These are phyloP conservation scores for Silybum marianum DNA, from an alignment of 129 eudicot species.

Conservation along the genomic window DNA sequence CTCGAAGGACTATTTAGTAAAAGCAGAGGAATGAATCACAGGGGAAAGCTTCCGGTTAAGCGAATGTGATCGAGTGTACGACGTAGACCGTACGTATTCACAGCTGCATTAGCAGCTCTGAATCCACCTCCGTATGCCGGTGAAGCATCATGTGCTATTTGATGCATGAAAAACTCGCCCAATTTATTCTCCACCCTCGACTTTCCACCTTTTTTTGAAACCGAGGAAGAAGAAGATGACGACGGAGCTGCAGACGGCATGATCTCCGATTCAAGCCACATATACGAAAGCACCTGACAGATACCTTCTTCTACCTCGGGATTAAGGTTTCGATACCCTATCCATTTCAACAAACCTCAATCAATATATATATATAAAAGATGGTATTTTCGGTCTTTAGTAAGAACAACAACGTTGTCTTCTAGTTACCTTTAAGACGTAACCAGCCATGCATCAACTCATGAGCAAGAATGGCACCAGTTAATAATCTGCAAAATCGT, in stretches of 20 bases:
- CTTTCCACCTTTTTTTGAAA: constrained; percentile 84
- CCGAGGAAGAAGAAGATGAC: constrained; percentile 49
- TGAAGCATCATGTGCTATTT: constrained; percentile 85
- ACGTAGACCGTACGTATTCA: constrained; percentile 74
- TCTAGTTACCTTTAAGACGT: constrained; percentile 79
- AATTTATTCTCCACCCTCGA: constrained; percentile 76
- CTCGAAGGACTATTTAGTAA: constrained; percentile 21
- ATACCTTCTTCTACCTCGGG: constrained; percentile 97
- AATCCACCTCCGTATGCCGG: constrained; percentile 97
- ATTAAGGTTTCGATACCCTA: constrained; percentile 82
- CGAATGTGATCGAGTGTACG: constrained; percentile 87
- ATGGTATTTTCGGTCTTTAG: background rate
- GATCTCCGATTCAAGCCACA: constrained; percentile 99
- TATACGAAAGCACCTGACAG: constrained; percentile 91
- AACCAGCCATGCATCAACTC: constrained; percentile 98
- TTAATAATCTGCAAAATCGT: constrained; percentile 69
- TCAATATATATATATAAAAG: background rate
- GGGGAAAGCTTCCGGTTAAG: constrained; percentile 71
- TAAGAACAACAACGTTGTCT: background rate
- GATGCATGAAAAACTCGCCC: constrained; percentile 91
- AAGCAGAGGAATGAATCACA: constrained; percentile 33
- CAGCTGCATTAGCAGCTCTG: constrained; percentile 87
- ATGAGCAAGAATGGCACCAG: constrained; percentile 98
- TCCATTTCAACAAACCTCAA: constrained; percentile 13
- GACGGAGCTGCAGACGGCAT: constrained; percentile 70